phyloP scores from a whole-genome alignment of 2,329 filamentous ascomycete species.

The Blastomyces gilchristii region DNA sequence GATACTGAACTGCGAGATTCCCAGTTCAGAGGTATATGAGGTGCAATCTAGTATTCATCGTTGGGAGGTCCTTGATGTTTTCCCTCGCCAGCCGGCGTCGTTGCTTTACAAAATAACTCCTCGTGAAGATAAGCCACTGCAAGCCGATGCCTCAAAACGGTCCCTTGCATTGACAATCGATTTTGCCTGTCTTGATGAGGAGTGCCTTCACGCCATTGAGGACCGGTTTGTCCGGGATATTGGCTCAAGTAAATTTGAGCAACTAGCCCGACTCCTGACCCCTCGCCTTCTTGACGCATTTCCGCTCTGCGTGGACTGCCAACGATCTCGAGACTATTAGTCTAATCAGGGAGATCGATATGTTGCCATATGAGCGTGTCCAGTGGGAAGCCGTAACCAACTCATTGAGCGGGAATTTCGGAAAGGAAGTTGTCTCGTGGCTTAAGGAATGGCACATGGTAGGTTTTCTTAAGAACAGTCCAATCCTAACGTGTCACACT shows the following conservation, averaged over 20 bases:
- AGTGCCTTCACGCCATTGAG: slow-evolving; percentile 48
- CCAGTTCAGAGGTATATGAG: slow-evolving; percentile 56
- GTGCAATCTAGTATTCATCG: slow-evolving; percentile 40
- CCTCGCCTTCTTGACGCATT: slow-evolving; percentile 40
- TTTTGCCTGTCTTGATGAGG: slow-evolving; percentile 67
- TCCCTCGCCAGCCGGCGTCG: slow-evolving; percentile 70
- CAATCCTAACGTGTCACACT: background rate
- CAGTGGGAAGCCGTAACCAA: slow-evolving; percentile 46
- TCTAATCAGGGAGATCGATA: slow-evolving; percentile 43
- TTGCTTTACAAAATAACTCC: slow-evolving; percentile 64
- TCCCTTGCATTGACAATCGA: slow-evolving; percentile 53
- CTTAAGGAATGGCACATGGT: slow-evolving; percentile 46
- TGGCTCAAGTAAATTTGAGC: slow-evolving; percentile 36
- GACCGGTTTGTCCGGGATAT: slow-evolving; percentile 39
- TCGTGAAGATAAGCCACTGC: slow-evolving; percentile 14
- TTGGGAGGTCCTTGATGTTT: slow-evolving; percentile 50
- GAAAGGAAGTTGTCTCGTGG: slow-evolving; percentile 31
- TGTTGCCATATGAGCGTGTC: slow-evolving; percentile 43
- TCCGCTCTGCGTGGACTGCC: slow-evolving; percentile 38
- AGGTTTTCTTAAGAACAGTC: slow-evolving; percentile 14
- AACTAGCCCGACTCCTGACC: slow-evolving; percentile 42
- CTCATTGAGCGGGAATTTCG: slow-evolving; percentile 38
- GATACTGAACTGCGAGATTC: slow-evolving; percentile 59
- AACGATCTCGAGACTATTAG: slow-evolving; percentile 45
- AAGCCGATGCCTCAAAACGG: slow-evolving; percentile 25